These are phyloP conservation scores for Colletotrichum chlorophyti DNA, from an alignment of 2,329 filamentous ascomycete genomes.

Conservation along the genomic window DNA sequence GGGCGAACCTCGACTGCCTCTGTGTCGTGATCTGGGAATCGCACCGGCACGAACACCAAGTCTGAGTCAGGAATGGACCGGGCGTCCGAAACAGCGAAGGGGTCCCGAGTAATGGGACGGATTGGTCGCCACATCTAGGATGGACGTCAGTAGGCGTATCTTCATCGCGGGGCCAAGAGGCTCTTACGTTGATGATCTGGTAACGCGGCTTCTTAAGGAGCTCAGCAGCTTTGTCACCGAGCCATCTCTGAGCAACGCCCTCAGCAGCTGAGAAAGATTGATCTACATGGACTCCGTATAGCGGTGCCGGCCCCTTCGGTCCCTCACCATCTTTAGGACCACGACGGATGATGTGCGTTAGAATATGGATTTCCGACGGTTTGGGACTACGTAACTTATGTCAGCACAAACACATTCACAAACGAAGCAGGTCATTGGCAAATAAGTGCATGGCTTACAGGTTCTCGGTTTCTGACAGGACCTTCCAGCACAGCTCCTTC, in stretches of 20 bases:
- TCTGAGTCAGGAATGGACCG: conserved; percentile 56
- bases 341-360: conserved; percentile 25
- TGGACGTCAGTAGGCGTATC: conserved; percentile 52
- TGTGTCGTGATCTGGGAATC: conserved; percentile 32
- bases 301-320: conserved; percentile 17
- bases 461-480: conserved; percentile 17
- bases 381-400: conserved; percentile 5
- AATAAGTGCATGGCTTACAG: background rate
- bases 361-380: conserved; percentile 18
- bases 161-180: conserved; percentile 60
- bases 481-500: conserved; percentile 26
- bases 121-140: conserved; percentile 38
- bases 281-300: conserved; percentile 57
- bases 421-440: too few species aligned
- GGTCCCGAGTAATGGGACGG: conserved; percentile 50
- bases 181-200: conserved; percentile 65
- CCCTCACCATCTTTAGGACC: conserved; percentile 15
- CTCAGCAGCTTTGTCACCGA: conserved; percentile 17
- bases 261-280: conserved; percentile 56
- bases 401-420: background rate
- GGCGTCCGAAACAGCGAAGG: conserved; percentile 60
- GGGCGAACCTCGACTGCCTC: conserved; percentile 55
- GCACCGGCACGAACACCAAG: conserved; percentile 46
- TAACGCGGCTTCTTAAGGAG: conserved; percentile 49
- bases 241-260: conserved; percentile 21